Percentiles rank a stretch among this genome's conserved stretches.
phyloP scores from a whole-genome alignment of 768 basidiomycete genomes.

The Mycena amicta region DNA sequence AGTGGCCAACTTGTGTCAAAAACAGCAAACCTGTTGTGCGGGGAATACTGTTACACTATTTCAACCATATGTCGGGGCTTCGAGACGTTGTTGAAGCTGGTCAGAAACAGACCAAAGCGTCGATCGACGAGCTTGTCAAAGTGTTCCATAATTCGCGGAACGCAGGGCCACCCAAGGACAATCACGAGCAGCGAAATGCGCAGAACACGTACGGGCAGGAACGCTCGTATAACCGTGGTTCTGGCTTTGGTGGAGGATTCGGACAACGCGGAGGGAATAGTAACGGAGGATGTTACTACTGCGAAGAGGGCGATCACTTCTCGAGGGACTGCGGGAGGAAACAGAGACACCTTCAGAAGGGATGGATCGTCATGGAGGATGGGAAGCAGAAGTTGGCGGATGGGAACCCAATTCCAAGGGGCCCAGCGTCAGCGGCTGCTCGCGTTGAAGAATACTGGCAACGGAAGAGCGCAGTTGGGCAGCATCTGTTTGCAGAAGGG shows the following conservation, averaged over 20 bases:
- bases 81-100: background rate
- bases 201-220: background rate
- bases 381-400: slow-evolving; percentile 5
- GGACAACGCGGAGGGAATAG: background rate
- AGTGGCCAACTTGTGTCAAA: too few relatives aligned
- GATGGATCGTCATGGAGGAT: slow-evolving; percentile 7
- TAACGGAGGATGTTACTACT: slow-evolving; percentile 7
- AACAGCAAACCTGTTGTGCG: too few relatives aligned
- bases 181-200: background rate
- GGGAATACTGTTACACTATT: too few relatives aligned
- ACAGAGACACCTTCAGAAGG: slow-evolving; percentile 1
- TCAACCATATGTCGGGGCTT: too few relatives aligned
- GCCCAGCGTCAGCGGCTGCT: slow-evolving; percentile 1
- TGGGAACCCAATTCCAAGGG: slow-evolving; percentile 6
- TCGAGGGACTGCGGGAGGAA: slow-evolving; percentile 3
- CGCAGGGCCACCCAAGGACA: background rate
- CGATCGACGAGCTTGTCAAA: slow-evolving; percentile 9
- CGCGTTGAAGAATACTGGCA: slow-evolving; percentile 15
- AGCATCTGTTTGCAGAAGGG: slow-evolving; percentile 7
- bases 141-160: background rate
- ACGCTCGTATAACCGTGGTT: background rate
- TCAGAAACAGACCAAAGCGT: slow-evolving; percentile 7
- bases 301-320: slow-evolving; percentile 7
- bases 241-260: background rate
- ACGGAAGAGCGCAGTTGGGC: slow-evolving; percentile 3